Percentiles rank a stretch among this genome's conserved stretches.
Conservation (phyloP, 371 early-diverging fungal genomes). For the Rhizopus microsporus region DNA sequence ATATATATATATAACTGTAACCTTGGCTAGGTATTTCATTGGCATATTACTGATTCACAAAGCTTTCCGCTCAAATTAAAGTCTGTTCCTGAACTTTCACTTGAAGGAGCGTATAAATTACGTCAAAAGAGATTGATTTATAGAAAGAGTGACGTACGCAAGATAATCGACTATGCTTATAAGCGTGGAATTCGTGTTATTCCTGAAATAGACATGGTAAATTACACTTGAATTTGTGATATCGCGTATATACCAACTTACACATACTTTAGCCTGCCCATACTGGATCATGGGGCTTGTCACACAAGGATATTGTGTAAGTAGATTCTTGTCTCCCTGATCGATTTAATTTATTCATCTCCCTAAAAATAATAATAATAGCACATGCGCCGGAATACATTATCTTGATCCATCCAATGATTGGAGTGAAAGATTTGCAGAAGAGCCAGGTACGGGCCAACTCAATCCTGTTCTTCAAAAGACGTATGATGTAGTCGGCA, state of each 20-base stretch:
- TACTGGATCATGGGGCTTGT: conserved; percentile 55
- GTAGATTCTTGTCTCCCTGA: conserved; percentile 7
- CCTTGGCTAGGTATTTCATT: conserved; percentile 62
- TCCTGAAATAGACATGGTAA: conserved; percentile 80
- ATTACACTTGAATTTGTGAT: neutral
- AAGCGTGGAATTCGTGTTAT: conserved; percentile 59
- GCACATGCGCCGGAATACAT: conserved; percentile 41
- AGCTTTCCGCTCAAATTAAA: conserved; percentile 63
- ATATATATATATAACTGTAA: neutral
- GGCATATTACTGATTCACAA: conserved; percentile 78
- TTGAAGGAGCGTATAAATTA: conserved; percentile 52
- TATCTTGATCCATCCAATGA: conserved; percentile 41
- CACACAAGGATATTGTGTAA: conserved; percentile 46
- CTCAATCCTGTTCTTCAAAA: conserved; percentile 62
- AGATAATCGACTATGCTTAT: conserved; percentile 63
- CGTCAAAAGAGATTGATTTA: conserved; percentile 56
- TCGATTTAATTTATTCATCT: neutral
- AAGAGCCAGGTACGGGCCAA: conserved; percentile 76
- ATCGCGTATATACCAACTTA: neutral
- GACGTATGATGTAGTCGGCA: conserved; percentile 55
- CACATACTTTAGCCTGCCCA: conserved; percentile 66
- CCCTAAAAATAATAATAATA: conserved; percentile 8
- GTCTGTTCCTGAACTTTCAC: conserved; percentile 48
- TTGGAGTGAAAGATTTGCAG: conserved; percentile 59
- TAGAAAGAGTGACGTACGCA: conserved; percentile 59